Percentiles rank a stretch among this genome's conserved stretches.
Conservation (phyloP, 1,284 basidiomycete species). For the Rhizoctonia solani region DNA sequence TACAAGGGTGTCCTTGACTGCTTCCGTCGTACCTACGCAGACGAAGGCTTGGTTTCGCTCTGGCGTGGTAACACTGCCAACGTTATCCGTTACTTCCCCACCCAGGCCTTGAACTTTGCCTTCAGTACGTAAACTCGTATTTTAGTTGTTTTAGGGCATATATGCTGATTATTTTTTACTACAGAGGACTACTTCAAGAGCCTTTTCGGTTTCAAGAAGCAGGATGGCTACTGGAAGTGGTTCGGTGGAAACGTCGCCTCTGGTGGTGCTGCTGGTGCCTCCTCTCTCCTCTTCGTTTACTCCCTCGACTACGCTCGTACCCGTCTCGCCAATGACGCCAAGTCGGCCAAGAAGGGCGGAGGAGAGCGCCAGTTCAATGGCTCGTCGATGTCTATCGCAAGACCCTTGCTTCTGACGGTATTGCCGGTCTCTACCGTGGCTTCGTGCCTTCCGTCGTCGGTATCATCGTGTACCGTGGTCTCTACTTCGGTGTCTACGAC, state of each 20-base stretch:
- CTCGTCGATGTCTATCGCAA: slow-evolving; percentile 92
- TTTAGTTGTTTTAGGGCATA: not conserved
- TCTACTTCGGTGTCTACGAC: slow-evolving; percentile 94
- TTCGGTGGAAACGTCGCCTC: slow-evolving; percentile 92
- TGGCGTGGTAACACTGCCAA: slow-evolving; percentile 98
- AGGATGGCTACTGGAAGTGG: slow-evolving; percentile 88
- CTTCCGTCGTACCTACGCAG: slow-evolving; percentile 82
- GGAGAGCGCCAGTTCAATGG: slow-evolving; percentile 95
- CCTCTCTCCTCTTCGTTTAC: slow-evolving; percentile 96
- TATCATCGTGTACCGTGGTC: slow-evolving; percentile 96
- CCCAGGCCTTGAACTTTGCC: slow-evolving; percentile 94
- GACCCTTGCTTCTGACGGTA: slow-evolving; percentile 87
- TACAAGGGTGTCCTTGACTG: slow-evolving; percentile 95
- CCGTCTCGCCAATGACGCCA: slow-evolving; percentile 95
- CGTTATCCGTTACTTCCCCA: slow-evolving; percentile 98
- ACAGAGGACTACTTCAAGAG: slow-evolving; percentile 98
- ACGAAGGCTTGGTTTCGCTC: slow-evolving; percentile 89
- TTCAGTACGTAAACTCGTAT: slow-evolving; percentile 66
- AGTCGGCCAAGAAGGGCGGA: slow-evolving; percentile 82
- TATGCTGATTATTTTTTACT: slow-evolving; percentile 40
- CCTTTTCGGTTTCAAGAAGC: slow-evolving; percentile 89
- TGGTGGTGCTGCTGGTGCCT: slow-evolving; percentile 96
- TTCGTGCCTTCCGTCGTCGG: slow-evolving; percentile 94
- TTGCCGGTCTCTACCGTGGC: slow-evolving; percentile 92
- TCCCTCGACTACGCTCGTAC: slow-evolving; percentile 97